phyloP scores from a whole-genome alignment of 169 alveolate species.

The Ichthyophthirius multifiliis region DNA sequence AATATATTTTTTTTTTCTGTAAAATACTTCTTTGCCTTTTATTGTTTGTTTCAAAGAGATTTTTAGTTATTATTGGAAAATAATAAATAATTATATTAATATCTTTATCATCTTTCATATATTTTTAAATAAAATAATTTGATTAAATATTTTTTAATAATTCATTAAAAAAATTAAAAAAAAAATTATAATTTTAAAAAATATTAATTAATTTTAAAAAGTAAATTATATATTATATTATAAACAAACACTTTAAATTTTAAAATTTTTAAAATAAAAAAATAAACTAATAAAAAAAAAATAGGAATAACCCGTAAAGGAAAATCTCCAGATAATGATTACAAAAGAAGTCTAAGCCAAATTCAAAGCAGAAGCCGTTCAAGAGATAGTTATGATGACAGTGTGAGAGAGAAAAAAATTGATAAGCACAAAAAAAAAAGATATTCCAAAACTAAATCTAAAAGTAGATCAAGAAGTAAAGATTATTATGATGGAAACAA shows the following conservation, averaged over 20 bases:
- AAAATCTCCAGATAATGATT: neutral
- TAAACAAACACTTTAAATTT: no score
- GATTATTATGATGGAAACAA: neutral
- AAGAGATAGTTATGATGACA: neutral
- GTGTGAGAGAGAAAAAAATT: neutral
- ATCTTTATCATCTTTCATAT: no score
- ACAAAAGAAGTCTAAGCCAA: neutral
- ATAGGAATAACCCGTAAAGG: neutral
- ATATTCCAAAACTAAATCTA: no score
- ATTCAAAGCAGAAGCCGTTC: neutral
- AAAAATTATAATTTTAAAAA: no score
- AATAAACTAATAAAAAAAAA: neutral
- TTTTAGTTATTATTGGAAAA: neutral
- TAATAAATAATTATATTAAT: no score
- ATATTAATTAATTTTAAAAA: no score
- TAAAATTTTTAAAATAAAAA: no score
- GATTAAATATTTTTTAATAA: no score
- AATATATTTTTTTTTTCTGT: neutral
- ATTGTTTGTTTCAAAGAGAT: neutral
- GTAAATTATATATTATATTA: no score
- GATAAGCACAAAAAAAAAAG: neutral
- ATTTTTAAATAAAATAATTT: no score
- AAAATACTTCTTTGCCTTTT: neutral
- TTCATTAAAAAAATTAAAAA: no score
- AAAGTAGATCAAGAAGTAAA: slow-evolving; percentile 3